Base-by-base conservation (phyloP, 305 asterid genomes). In the Solanum hybrid region DNA sequence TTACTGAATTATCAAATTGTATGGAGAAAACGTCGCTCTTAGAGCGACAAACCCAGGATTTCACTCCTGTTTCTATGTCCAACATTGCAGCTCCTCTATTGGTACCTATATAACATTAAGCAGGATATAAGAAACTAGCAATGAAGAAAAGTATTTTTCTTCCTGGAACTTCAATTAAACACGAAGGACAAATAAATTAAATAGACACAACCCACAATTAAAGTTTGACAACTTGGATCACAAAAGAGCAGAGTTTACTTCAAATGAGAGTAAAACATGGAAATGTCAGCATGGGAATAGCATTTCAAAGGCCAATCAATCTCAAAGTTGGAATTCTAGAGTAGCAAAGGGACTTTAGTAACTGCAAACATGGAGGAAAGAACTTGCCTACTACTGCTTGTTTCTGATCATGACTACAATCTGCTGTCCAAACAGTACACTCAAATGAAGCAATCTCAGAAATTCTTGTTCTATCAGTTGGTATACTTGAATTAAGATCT, bases 401-500 rank as follows among this genome's bases (percentile, higher is more conserved):
- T 87, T 91, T 92, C 91, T 95, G 96, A 90, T 93, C 94, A 91
- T 91, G 91, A 91, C 94, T 94, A 90, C 93, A 92, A 91, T 96
- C 99, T 73, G 95, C 98, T 37, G 96, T 90, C 99, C 99, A 97
- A 87, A 97, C 91, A 33, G 99, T 97, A 89, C 92, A 90, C 65
- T 92, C 90, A 90, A 94, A 94, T 81, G 93, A 90, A 91, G 95
- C 91, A 92, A 97, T 90, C 90, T 80, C 90, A 29, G 75, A 87
- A 89, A 94, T 84, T 77, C 89, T 89, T 68, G 81, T 90, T 89
- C 89, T 32, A 12, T 39, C 82, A 79, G 91, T 57, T 6, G 95
- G 93, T 78, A 41, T 75, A 79, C 39, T 72, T 38, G 90, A 81
- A 79, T 86, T 88, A 91, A 90, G 91, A 91, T 94, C 92, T 82